Conservation (phyloP, 1,284 basidiomycete genomes). For the Xerocomus amazonicus region DNA sequence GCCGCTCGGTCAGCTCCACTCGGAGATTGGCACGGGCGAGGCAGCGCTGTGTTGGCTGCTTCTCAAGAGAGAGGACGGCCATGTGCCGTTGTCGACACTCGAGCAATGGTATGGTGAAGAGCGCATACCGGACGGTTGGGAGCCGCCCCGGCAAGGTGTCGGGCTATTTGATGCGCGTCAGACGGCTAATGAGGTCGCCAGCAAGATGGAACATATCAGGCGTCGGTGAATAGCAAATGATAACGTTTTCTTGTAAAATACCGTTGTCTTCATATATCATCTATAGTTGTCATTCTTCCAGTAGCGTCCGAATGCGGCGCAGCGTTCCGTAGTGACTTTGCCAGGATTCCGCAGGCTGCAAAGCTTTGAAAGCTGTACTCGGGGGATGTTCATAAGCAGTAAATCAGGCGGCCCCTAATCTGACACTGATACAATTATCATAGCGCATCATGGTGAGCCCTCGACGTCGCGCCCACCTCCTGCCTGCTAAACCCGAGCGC, state of each 20-base stretch:
- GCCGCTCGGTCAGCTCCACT: conserved; percentile 45
- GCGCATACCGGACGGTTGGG: conserved; percentile 51
- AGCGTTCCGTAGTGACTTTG: neutral
- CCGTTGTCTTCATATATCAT: too few species aligned
- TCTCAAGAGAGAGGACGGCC: conserved; percentile 33
- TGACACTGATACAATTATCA: conserved; percentile 1
- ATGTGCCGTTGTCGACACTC: conserved; percentile 36
- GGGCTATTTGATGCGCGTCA: conserved; percentile 25
- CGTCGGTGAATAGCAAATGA: conserved; percentile 4
- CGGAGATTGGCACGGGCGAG: conserved; percentile 61
- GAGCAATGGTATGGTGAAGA: conserved; percentile 51
- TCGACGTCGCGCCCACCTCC: neutral
- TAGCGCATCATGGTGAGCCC: conserved; percentile 16
- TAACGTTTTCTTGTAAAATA: neutral
- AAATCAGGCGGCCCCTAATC: conserved; percentile 13
- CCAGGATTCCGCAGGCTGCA: neutral
- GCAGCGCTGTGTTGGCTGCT: conserved; percentile 45
- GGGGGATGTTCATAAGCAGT: conserved; percentile 15
- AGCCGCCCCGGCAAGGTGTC: conserved; percentile 17
- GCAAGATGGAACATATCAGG: conserved; percentile 29
- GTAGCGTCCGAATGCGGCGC: conserved; percentile 5
- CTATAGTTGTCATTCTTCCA: neutral
- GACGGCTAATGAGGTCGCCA: conserved; percentile 25
- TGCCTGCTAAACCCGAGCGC: neutral
- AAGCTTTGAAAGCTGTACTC: neutral